Conservation (phyloP, 2,329 filamentous ascomycete genomes). For the Curvularia verruculosa region DNA sequence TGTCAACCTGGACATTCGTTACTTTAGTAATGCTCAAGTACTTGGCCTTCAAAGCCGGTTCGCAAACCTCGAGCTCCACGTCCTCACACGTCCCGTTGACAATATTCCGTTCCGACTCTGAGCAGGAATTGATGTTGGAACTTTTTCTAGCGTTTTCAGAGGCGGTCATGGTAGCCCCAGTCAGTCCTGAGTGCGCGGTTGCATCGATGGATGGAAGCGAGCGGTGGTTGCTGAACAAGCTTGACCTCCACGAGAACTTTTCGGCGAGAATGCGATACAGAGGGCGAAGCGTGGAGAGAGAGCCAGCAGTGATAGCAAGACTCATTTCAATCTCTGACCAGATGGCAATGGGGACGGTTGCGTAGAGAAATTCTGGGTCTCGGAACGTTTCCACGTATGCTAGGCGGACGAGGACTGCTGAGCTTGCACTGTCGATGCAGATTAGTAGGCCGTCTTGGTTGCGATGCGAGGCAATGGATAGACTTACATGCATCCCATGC, state of each 20-base stretch:
- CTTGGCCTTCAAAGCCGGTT: not conserved
- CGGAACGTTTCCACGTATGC: conserved; percentile 21
- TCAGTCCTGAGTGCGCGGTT: not conserved
- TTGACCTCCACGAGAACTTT: not conserved
- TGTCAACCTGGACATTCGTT: not conserved
- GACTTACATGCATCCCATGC: conserved; percentile 17
- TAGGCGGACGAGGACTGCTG: conserved; percentile 20
- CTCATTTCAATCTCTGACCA: conserved; percentile 25
- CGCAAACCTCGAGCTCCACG: not conserved
- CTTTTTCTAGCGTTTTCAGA: not conserved
- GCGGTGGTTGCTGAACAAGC: not conserved
- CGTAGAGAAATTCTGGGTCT: conserved; percentile 19
- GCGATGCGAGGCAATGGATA: no score
- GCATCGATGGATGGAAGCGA: not conserved
- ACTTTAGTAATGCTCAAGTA: not conserved
- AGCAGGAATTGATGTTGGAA: not conserved
- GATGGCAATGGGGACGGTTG: conserved; percentile 22
- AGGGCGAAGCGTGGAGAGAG: conserved; percentile 22
- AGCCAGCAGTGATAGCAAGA: conserved; percentile 25
- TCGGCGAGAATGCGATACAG: conserved; percentile 12
- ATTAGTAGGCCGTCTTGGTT: not conserved
- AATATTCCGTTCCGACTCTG: not conserved
- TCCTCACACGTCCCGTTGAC: not conserved
- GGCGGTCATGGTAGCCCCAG: not conserved
- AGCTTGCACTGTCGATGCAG: conserved; percentile 7